phyloP scores from a whole-genome alignment of 2,329 filamentous ascomycete genomes.

The Aspergillus sp. region DNA sequence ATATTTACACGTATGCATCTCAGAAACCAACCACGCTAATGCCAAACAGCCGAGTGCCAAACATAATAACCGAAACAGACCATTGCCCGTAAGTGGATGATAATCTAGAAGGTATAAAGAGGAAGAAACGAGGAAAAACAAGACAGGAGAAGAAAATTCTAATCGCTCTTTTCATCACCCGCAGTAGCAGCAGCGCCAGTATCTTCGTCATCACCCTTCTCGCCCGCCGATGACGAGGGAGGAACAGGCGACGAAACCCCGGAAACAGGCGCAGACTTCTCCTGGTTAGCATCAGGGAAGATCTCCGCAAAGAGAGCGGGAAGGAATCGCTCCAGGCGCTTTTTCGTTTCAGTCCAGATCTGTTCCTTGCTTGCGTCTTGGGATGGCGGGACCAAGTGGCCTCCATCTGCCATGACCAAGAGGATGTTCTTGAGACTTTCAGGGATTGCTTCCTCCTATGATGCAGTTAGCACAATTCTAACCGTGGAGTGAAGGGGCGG shows the following conservation, averaged over 20 bases:
- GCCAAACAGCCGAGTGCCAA: too few species aligned
- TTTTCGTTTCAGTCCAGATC: conserved; percentile 57
- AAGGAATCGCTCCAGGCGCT: conserved; percentile 54
- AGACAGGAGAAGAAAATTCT: not conserved
- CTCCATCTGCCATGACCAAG: conserved; percentile 87
- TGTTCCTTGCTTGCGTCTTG: conserved; percentile 45
- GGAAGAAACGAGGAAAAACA: not conserved
- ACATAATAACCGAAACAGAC: not conserved
- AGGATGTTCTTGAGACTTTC: conserved; percentile 95
- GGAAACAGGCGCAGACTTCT: conserved; percentile 12
- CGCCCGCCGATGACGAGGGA: conserved; percentile 1
- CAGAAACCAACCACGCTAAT: not conserved
- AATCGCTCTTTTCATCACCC: not conserved
- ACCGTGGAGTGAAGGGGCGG: too few species aligned
- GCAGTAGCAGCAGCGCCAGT: not conserved
- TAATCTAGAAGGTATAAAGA: not conserved
- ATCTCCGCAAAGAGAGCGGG: conserved; percentile 54
- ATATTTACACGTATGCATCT: not conserved
- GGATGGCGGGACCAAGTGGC: conserved; percentile 66
- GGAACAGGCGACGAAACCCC: conserved; percentile 13
- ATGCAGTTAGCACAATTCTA: too few species aligned
- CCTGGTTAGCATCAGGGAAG: conserved; percentile 41
- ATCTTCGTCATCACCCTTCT: conserved; percentile 9
- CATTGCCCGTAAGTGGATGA: not conserved
- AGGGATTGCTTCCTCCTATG: conserved; percentile 77